Percentiles rank a stretch among this genome's conserved stretches.
phyloP scores from a whole-genome alignment of 768 basidiomycete genomes.

The Podaxis sp. region DNA sequence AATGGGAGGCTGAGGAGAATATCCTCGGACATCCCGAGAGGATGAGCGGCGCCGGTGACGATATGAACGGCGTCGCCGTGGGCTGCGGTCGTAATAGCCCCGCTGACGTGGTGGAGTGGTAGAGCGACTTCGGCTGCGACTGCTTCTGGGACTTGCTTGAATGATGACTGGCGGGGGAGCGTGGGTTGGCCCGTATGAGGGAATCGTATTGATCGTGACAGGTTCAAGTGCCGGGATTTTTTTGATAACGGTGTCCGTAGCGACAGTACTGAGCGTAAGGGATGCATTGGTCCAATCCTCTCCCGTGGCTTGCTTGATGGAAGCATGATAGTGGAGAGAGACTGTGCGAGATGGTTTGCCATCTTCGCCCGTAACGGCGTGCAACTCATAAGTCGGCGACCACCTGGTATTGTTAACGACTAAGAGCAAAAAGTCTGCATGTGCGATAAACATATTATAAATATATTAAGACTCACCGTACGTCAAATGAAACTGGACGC shows the following conservation, averaged over 20 bases:
- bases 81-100: not conserved
- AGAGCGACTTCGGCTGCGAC: not conserved
- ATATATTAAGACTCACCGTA: constrained; percentile 41
- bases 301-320: constrained; percentile 53
- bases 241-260: constrained; percentile 15
- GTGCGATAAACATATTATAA: not conserved
- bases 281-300: constrained; percentile 59
- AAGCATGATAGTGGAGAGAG: constrained; percentile 54
- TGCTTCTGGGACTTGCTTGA: not conserved
- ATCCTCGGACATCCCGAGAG: too few species aligned
- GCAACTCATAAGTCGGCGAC: constrained; percentile 60
- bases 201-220: not conserved
- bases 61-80: not conserved
- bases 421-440: constrained; percentile 20
- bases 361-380: constrained; percentile 42
- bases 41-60: not conserved
- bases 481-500: constrained; percentile 46
- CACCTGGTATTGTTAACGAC: constrained; percentile 54
- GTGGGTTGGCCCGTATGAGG: not conserved
- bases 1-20: not conserved
- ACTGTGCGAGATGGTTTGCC: constrained; percentile 45
- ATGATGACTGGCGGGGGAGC: not conserved
- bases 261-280: constrained; percentile 54
- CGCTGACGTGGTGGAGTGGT: not conserved
- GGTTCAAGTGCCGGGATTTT: not conserved